Base-by-base conservation (phyloP, 148 eudicot species). In the Rhododendron ovatum region DNA sequence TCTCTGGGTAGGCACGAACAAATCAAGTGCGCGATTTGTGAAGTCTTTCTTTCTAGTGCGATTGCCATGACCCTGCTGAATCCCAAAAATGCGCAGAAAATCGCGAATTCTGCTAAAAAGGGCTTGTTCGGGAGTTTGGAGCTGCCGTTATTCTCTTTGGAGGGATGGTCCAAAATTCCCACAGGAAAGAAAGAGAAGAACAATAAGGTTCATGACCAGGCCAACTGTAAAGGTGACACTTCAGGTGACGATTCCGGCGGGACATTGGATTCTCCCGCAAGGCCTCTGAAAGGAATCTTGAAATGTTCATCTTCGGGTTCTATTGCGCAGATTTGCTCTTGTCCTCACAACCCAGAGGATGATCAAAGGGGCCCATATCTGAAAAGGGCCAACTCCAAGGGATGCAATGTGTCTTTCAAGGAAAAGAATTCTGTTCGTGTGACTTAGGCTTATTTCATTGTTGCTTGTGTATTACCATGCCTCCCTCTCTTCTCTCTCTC, bases 211-310 rank as follows among this genome's bases (percentile, higher is more conserved):
- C 35, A 11, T 45, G 45, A 28, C 78, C 82, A 33, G 61, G 63
- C 51, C 61, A 43, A 77, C 28, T 20, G 5, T 18, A 63, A 65
- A 24, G 82, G 17, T 37, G 43, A 17, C 11, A 8, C 8, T 18
- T 57, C 85, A 37, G 61, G 73, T 18, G 59, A 76, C 59, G 88
- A 65, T 55, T 71, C 65, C 0, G 41, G 26, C 8, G 84, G 35
- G 20, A 82, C 41, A 15, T 57, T 9, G 12, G 26, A 84, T 57
- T 84, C 89, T 26, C 80, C 90, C 20, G 4, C 28, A 3, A 88
- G 83, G 87, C 91, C 85, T 10, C 39, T 87, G n/a, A 91, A 89
- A 86, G 92, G 92, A 18, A 91, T 91, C 74, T 55, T 91, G 88
- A 91, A 91, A 79, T 81, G 87, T 75, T 71, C 91, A 47, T 87